Base-by-base conservation (phyloP, 2,329 filamentous ascomycete species). In the Aspergillus vadensis region DNA sequence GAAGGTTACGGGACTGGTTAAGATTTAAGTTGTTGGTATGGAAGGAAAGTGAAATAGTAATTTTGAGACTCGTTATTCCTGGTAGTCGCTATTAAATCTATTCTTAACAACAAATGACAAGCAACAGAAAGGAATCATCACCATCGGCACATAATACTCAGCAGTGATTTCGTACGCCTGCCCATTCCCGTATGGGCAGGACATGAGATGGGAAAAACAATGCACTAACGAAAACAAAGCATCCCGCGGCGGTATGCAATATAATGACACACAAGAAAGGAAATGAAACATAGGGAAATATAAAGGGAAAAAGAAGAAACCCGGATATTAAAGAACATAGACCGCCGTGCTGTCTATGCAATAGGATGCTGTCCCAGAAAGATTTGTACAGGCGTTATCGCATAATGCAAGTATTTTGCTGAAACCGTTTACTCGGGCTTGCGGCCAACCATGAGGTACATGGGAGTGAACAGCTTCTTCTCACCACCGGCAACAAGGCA, bases 371-470 rank as follows among this genome's bases (percentile, higher is more conserved):
- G 61, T 43, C 25, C 55, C 27, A 57, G 55, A 54, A 39, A 12
- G 39, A 48, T 64, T 61, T 65, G 54, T 65, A 62, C 55, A 67
- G 56, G 41, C 61, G 53, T 64, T 58, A 39, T 59, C 49, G 55
- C 41, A 50, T 52, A 49, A 61, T 36, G 39, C 38, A 58, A 17
- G 27, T 21, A 57, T 59, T 55, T 38, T 10, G 50, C 23, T 14
- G 27, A 12, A 44, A 27, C 36, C 25, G 32, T 62, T 73, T 75
- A 77, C 72, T 78, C 72, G 44, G 94, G 92, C 84, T 97, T 97
- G 79, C 91, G 88, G 63, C 87, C 94, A 61, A 97, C 86, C 91
- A 97, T 97, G 73, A 98, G 82, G 81, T 97, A 97, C 94, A 98
- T 98, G 59, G 94, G 94, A 1, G 94, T 98, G 80, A 98, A 98